Conservation (phyloP, 1,284 basidiomycete genomes). For the Xerocomus amazonicus region DNA sequence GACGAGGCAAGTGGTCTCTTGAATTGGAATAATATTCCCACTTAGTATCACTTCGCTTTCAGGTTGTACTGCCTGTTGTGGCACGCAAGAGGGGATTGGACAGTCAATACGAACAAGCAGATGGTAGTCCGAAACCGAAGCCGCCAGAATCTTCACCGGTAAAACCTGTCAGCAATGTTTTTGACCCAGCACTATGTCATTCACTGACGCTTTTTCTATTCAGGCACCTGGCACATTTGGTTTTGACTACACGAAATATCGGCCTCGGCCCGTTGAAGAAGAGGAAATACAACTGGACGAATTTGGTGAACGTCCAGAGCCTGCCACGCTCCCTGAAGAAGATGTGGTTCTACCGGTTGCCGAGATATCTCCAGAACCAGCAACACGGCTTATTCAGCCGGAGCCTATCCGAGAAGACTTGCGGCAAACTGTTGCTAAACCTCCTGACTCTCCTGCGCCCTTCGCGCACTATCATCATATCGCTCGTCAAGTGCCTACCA, state of each 20-base stretch:
- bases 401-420: slow-evolving; percentile 27
- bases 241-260: slow-evolving; percentile 64
- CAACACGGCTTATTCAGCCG: slow-evolving; percentile 13
- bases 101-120: slow-evolving; percentile 59
- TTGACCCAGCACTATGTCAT: not conserved
- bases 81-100: slow-evolving; percentile 79
- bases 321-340: slow-evolving; percentile 15
- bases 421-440: slow-evolving; percentile 24
- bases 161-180: slow-evolving; percentile 49
- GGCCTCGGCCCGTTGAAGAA: slow-evolving; percentile 39
- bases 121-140: slow-evolving; percentile 57
- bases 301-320: slow-evolving; percentile 44
- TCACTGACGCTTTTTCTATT: slow-evolving; percentile 6
- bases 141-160: slow-evolving; percentile 35
- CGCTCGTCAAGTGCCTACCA: slow-evolving; percentile 23
- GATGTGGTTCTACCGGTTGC: slow-evolving; percentile 16
- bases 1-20: slow-evolving; percentile 56
- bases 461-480: slow-evolving; percentile 46
- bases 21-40: slow-evolving; percentile 2
- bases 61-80: slow-evolving; percentile 68
- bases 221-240: slow-evolving; percentile 83
- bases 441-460: slow-evolving; percentile 51
- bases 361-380: not conserved
- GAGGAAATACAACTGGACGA: slow-evolving; percentile 62
- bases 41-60: slow-evolving; percentile 7